phyloP scores from a whole-genome alignment of 164 flowering plant genomes.

The Magnolia officinalis region DNA sequence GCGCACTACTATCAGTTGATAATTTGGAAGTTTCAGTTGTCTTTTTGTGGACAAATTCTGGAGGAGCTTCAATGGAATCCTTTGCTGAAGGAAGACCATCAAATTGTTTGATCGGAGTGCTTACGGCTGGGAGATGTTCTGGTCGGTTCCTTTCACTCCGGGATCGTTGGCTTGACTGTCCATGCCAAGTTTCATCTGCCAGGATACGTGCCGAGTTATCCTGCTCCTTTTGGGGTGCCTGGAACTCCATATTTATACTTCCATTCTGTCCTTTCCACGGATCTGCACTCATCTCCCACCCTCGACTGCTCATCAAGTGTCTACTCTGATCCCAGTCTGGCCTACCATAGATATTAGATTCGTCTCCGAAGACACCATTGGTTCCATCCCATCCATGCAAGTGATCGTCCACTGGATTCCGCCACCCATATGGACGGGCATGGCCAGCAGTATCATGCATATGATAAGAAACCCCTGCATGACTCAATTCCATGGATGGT shows the following conservation, averaged over 20 bases:
- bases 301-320: conserved; percentile 38
- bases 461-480: conserved; percentile 60
- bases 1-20: conserved; percentile 20
- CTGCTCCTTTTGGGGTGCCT: conserved; percentile 40
- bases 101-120: conserved; percentile 32
- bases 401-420: conserved; percentile 58
- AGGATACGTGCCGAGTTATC: conserved; percentile 25
- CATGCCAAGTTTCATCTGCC: conserved; percentile 36
- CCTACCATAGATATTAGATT: conserved; percentile 53
- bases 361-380: conserved; percentile 60
- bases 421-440: conserved; percentile 78
- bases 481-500: conserved; percentile 69
- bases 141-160: conserved; percentile 31
- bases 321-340: conserved; percentile 72
- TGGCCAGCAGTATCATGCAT: conserved; percentile 67
- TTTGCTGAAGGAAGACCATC: conserved; percentile 19
- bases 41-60: conserved; percentile 25
- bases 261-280: conserved; percentile 66
- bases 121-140: conserved; percentile 29
- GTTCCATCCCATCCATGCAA: conserved; percentile 79
- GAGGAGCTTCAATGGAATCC: conserved; percentile 20
- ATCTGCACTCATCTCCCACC: conserved; percentile 58
- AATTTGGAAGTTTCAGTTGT: conserved; percentile 24
- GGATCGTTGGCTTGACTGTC: conserved; percentile 24
- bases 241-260: conserved; percentile 35